Evolutionary conservation across 768 basidiomycete species (phyloP).

Genomic region (Calocybe cyanea): DNA sequence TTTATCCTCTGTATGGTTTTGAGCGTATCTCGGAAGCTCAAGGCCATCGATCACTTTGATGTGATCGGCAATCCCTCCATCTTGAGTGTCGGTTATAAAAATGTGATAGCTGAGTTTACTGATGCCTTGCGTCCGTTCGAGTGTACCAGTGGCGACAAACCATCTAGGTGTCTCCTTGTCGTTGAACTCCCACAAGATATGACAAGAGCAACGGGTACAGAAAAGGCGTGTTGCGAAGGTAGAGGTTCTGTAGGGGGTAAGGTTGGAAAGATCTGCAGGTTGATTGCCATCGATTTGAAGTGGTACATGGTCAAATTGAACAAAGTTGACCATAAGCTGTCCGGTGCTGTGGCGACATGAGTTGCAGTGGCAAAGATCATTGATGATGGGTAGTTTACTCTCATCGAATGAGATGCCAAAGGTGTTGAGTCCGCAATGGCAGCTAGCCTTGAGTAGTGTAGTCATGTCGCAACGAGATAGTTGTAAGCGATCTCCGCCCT

Average conservation of each 20-base stretch:
- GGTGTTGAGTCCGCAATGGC: conserved; percentile 22
- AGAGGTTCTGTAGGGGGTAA: conserved; percentile 14
- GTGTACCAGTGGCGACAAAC: conserved; percentile 12
- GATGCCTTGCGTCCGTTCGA: conserved; percentile 14
- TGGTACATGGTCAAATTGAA: conserved; percentile 12
- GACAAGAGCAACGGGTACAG: conserved; percentile 15
- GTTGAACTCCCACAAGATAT: conserved; percentile 15
- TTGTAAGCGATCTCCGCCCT: too few species aligned
- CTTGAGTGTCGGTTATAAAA: conserved; percentile 16
- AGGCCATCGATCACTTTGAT: conserved; percentile 9
- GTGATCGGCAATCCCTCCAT: conserved; percentile 17
- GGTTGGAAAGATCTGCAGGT: conserved; percentile 12
- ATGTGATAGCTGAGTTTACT: conserved; percentile 10
- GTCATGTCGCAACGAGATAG: neutral
- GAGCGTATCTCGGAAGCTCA: conserved; percentile 13
- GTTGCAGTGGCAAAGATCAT: conserved; percentile 29
- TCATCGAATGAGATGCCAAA: conserved; percentile 19
- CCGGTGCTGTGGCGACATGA: conserved; percentile 26
- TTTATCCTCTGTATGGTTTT: neutral
- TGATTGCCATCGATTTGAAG: conserved; percentile 5
- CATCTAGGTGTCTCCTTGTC: conserved; percentile 4
- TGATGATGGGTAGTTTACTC: conserved; percentile 18
- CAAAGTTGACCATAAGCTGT: conserved; percentile 16
- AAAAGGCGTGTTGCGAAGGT: conserved; percentile 13
- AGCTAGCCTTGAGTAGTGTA: conserved; percentile 24